Evolutionary conservation across 495 filamentous ascomycete genomes (phyloP), one percentile per base, ranked within the genome.

Genomic region (Amniculicola lignicola): DNA sequence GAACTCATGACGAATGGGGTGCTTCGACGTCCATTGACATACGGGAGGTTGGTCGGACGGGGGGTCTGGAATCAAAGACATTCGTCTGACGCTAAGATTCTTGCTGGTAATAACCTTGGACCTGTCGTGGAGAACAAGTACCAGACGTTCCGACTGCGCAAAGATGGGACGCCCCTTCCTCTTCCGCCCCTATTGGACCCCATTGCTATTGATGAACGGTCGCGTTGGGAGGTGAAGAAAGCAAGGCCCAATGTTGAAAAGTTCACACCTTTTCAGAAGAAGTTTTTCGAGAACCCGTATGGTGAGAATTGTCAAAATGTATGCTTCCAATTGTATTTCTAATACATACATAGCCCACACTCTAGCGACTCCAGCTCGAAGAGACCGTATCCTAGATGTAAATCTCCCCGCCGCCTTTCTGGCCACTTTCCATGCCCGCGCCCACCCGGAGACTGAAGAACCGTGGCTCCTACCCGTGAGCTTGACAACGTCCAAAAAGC

Each of bases 371-470:
- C 82, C 84, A 0, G 33, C 81, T 14, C 82, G 90, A 25, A 64
- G 68, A 56, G 94, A 88, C 67, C 28, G 68, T 2, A 33, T 81
- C n/a, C 86, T 87, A 6, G 65, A 63, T 0, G 61, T 66, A 1
- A 62, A 76, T 2, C 61, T 92, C 0, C 90, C 90, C 0, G 71
- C 57, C 3, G 79, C 73, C 51, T 81, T 95, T 48, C 70, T 90
- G 11, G 78, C 83, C 27, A 74, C 79, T 23, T 86, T 87, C 64
- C 75, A 74, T 7, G 39, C 88, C 7, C 65, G 82, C 1, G 60
- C 69, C 15, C 78, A 84, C 33, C 84, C 86, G 5, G 67, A 78
- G 46, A 79, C 78, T 3, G 72, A 67, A 0, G 63, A 69, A 4
- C 73, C 79, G 3, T 89, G 81, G 75, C 72, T 82, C 33, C 61